phyloP scores from a whole-genome alignment of 2,329 filamentous ascomycete species.

The Fusarium sublunatum region DNA sequence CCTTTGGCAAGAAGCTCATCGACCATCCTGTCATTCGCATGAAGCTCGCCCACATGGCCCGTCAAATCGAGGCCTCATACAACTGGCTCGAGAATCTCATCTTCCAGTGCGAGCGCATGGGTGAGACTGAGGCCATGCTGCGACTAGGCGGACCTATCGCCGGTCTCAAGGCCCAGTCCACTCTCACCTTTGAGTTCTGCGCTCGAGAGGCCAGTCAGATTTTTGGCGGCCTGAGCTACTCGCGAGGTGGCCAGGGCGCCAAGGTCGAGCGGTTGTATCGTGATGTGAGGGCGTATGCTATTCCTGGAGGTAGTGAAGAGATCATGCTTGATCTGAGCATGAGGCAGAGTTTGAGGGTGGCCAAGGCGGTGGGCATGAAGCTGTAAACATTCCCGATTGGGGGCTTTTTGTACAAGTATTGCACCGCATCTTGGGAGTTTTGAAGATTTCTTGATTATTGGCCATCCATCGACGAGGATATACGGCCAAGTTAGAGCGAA shows the following conservation, averaged over 20 bases:
- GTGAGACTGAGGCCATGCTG: constrained; percentile 94
- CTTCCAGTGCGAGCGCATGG: constrained; percentile 93
- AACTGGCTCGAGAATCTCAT: constrained; percentile 96
- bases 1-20: constrained; percentile 96
- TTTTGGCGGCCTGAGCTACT: constrained; percentile 94
- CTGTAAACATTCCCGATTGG: constrained; percentile 63
- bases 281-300: constrained; percentile 95
- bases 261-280: constrained; percentile 96
- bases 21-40: constrained; percentile 97
- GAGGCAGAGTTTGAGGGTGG: constrained; percentile 87
- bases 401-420: constrained; percentile 26
- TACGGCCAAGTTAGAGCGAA: constrained; percentile 21
- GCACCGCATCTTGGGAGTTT: constrained; percentile 24
- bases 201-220: constrained; percentile 97
- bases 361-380: constrained; percentile 95
- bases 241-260: constrained; percentile 90
- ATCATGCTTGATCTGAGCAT: constrained; percentile 99
- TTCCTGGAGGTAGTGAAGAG: constrained; percentile 95
- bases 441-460: constrained; percentile 7
- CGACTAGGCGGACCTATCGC: constrained; percentile 95
- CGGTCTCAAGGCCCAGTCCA: constrained; percentile 91
- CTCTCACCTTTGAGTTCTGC: constrained; percentile 96
- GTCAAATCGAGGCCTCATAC: constrained; percentile 97
- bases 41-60: constrained; percentile 98
- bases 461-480: constrained; percentile 4